Evolutionary conservation across 2,329 filamentous ascomycete species (phyloP).

Genomic region (Phyllosticta capitalensis): DNA sequence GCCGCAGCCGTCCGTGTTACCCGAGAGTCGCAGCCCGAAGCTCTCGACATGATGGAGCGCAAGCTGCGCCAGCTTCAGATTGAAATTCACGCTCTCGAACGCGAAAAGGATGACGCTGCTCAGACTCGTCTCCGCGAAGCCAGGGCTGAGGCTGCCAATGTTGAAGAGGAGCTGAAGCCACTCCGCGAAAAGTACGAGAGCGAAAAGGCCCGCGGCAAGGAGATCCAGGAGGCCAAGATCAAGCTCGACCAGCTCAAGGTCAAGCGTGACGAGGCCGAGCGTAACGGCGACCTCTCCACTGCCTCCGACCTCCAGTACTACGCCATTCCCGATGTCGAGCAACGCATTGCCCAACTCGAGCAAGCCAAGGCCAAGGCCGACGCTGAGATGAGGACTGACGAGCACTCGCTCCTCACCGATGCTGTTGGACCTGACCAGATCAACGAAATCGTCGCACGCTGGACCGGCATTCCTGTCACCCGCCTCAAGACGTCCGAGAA

Average conservation of each 20-base stretch:
- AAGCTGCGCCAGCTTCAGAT: slow-evolving; percentile 87
- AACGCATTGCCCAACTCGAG: slow-evolving; percentile 72
- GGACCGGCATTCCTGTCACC: slow-evolving; percentile 97
- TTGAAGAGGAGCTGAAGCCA: slow-evolving; percentile 84
- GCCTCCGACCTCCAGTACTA: slow-evolving; percentile 96
- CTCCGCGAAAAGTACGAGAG: slow-evolving; percentile 91
- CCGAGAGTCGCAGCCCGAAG: slow-evolving; percentile 90
- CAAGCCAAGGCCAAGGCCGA: slow-evolving; percentile 70
- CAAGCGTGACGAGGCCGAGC: slow-evolving; percentile 88
- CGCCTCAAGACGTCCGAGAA: slow-evolving; percentile 91
- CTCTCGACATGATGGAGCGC: slow-evolving; percentile 88
- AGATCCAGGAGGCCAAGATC: slow-evolving; percentile 88
- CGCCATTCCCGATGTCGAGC: slow-evolving; percentile 85
- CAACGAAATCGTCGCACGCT: slow-evolving; percentile 93
- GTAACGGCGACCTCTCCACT: slow-evolving; percentile 71
- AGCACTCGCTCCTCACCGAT: slow-evolving; percentile 68
- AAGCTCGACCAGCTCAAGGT: slow-evolving; percentile 88
- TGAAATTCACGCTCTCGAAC: slow-evolving; percentile 88
- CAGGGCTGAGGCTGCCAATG: slow-evolving; percentile 84
- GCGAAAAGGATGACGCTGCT: slow-evolving; percentile 91
- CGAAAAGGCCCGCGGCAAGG: slow-evolving; percentile 82
- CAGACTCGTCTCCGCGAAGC: slow-evolving; percentile 72
- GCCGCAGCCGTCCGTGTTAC: slow-evolving; percentile 93
- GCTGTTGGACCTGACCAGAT: slow-evolving; percentile 95
- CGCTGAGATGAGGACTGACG: slow-evolving; percentile 48